phyloP scores from a whole-genome alignment of 148 eudicot species.

The Vaccinium myrtillus region DNA sequence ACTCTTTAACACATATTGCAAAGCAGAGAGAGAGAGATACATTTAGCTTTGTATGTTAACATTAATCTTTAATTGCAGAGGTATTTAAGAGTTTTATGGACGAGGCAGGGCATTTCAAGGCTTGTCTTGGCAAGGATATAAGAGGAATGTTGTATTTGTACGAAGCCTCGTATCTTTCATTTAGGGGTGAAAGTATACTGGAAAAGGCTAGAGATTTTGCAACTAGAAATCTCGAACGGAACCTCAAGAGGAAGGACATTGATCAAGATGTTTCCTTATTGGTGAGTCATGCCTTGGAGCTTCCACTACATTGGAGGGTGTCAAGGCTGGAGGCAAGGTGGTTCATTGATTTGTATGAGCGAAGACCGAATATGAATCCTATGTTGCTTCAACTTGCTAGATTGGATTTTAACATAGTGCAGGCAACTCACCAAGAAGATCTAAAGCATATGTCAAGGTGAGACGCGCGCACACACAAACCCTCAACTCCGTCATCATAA shows the following conservation, averaged over 20 bases:
- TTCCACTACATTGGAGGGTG: conserved; percentile 18
- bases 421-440: conserved; percentile 8
- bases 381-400: background rate
- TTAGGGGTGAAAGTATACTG: conserved; percentile 11
- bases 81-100: conserved; percentile 17
- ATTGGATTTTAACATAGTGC: conserved; percentile 19
- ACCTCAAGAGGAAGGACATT: background rate
- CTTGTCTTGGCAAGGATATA: conserved; percentile 14
- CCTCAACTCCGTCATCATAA: too few species aligned
- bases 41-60: background rate
- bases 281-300: conserved; percentile 17
- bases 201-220: conserved; percentile 24
- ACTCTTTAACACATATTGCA: too few species aligned
- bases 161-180: conserved; percentile 26
- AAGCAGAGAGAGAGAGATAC: background rate
- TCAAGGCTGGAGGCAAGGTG: conserved; percentile 19
- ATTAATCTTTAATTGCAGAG: conserved; percentile 8
- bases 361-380: background rate
- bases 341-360: conserved; percentile 9
- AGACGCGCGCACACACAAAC: too few species aligned
- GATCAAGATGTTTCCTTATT: background rate
- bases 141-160: conserved; percentile 17
- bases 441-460: background rate
- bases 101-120: conserved; percentile 15
- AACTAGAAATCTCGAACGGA: background rate